These are phyloP conservation scores for Sclerotinia borealis DNA, from an alignment of 2,329 filamentous ascomycete genomes.

Conservation along the genomic window DNA sequence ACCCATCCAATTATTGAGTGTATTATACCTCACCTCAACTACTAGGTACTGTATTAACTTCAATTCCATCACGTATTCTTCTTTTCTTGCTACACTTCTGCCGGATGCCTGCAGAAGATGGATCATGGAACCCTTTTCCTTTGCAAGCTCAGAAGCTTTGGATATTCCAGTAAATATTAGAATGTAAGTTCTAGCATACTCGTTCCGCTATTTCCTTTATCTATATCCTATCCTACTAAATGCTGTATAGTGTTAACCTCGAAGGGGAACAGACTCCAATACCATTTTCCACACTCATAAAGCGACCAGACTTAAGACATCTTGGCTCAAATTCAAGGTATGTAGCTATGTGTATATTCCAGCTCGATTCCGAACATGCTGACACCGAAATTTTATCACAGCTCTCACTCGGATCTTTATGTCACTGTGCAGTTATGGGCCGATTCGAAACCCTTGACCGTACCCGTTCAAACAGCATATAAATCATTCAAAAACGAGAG, in stretches of 20 bases:
- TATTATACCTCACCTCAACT: too few relatives aligned
- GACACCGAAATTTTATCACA: conserved; percentile 35
- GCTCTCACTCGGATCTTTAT: conserved; percentile 80
- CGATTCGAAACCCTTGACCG: conserved; percentile 88
- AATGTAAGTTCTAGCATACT: conserved; percentile 41
- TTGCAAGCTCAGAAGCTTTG: conserved; percentile 82
- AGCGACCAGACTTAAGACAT: conserved; percentile 74
- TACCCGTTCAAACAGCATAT: conserved; percentile 88
- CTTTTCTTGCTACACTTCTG: not conserved
- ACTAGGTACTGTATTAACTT: too few relatives aligned
- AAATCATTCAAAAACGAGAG: conserved; percentile 76
- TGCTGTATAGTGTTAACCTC: conserved; percentile 55
- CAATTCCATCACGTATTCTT: not conserved
- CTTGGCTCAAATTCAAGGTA: conserved; percentile 76
- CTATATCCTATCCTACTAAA: conserved; percentile 17
- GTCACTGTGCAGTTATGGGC: conserved; percentile 92
- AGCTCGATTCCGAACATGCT: not conserved
- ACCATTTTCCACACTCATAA: conserved; percentile 70
- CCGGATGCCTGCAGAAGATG: conserved; percentile 20
- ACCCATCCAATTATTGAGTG: too few relatives aligned
- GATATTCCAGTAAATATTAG: conserved; percentile 64
- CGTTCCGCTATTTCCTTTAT: not conserved
- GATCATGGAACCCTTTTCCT: conserved; percentile 89
- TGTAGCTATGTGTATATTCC: not conserved
- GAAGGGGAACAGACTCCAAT: conserved; percentile 73